Conservation (phyloP, 2,329 filamentous ascomycete species). For the Xylariaceae sp. region DNA sequence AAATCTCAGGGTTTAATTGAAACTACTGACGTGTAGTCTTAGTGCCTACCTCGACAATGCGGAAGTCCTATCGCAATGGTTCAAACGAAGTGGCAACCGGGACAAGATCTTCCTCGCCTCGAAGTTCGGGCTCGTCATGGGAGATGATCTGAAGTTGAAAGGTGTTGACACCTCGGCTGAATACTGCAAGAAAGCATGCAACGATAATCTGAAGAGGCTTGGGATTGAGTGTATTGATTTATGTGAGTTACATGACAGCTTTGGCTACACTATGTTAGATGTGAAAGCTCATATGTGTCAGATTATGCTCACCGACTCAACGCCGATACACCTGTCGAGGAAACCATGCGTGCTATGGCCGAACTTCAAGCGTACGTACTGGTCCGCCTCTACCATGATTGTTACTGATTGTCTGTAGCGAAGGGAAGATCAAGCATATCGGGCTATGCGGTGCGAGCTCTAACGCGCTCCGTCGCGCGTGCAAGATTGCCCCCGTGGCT, state of each 20-base stretch:
- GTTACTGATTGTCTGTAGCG: slow-evolving; percentile 21
- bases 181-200: slow-evolving; percentile 10
- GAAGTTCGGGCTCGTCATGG: slow-evolving; percentile 42
- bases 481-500: slow-evolving; percentile 44
- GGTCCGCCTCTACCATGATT: too few relatives aligned
- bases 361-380: slow-evolving; percentile 35
- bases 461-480: slow-evolving; percentile 46
- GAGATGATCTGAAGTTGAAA: not conserved
- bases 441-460: slow-evolving; percentile 48
- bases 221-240: slow-evolving; percentile 43
- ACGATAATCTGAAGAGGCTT: slow-evolving; percentile 8
- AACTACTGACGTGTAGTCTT: not conserved
- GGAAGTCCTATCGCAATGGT: slow-evolving; percentile 38
- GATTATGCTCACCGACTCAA: slow-evolving; percentile 43
- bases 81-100: slow-evolving; percentile 36
- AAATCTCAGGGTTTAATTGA: not conserved
- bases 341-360: slow-evolving; percentile 41
- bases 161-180: slow-evolving; percentile 24
- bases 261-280: not conserved
- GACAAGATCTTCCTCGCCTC: slow-evolving; percentile 45
- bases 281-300: slow-evolving; percentile 1
- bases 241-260: slow-evolving; percentile 18
- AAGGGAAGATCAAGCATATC: slow-evolving; percentile 51
- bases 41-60: slow-evolving; percentile 27
- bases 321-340: slow-evolving; percentile 41